Base-by-base conservation (phyloP, 805 yeast species). In the Myxozyma melibiosi region DNA sequence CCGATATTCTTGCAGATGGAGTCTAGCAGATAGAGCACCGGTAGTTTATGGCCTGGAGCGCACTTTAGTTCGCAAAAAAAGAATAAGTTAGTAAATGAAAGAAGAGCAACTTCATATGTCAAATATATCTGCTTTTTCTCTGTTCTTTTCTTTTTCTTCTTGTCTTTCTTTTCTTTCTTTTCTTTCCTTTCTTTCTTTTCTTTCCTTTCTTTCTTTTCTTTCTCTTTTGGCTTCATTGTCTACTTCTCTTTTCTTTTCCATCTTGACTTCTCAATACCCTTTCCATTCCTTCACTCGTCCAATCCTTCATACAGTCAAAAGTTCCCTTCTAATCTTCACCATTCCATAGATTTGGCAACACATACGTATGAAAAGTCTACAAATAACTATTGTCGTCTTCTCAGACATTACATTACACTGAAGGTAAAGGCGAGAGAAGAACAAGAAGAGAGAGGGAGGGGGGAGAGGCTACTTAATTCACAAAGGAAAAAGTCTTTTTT, bases 1-100 rank as follows among this genome's bases (percentile, higher is more conserved):
- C 97, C 97, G 31, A 89, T 85, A 67, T 85, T 88, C 71, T 94
- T 94, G 73, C 92, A 87, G 46, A 94, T 87, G 16, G 97, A 90
- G 71, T 94, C 98, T 54, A 94, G 73, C 44, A 92, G 78, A 69
- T 92, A 94, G 58, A 94, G 78, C 3, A 94, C 84, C 66, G 82
- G 94, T 46, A 94, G 78, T 72, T 94, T 94, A 63, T 88, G 91
- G 11, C 81, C 79, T 1, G 97, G 97, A 2, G 88, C 80, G 67
- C 94, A 84, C 70, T 71, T 41, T 16, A 45, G 18, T 47, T 11
- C 9, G 22, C 8, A 5, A 49, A 40, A 41, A 39, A 25, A 49
- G 27, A 30, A n/a, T 13, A 38, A 31, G 47, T 50, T 41, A 50
- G 44, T 37, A 37, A 22, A 14, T 18, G 14, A 33, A 11, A 9